phyloP scores from a whole-genome alignment of 2,329 filamentous ascomycete genomes.

The Botrytis tulipae region DNA sequence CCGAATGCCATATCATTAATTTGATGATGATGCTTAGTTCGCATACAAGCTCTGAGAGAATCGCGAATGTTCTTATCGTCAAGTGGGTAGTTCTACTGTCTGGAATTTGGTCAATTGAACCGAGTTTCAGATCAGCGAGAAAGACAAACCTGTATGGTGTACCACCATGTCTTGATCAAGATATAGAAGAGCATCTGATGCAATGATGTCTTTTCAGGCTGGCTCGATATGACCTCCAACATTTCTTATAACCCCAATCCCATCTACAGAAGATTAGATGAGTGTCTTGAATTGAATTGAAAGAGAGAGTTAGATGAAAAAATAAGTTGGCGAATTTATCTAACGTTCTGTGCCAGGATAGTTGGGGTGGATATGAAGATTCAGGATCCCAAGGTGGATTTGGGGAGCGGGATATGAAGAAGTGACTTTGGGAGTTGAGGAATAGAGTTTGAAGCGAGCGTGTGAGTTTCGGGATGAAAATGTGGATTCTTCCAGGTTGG shows the following conservation, averaged over 20 bases:
- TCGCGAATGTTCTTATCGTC: slow-evolving; percentile 28
- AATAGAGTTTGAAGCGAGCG: neutral
- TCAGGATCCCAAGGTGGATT: neutral
- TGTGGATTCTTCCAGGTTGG: neutral
- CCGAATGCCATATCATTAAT: slow-evolving; percentile 34
- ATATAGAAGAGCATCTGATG: slow-evolving; percentile 29
- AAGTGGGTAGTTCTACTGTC: slow-evolving; percentile 33
- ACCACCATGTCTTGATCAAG: slow-evolving; percentile 34
- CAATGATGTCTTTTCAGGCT: slow-evolving; percentile 29
- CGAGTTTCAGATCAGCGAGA: neutral
- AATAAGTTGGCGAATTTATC: neutral
- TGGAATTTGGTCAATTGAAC: neutral
- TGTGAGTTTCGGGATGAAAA: slow-evolving; percentile 12
- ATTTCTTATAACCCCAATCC: slow-evolving; percentile 31
- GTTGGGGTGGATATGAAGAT: slow-evolving; percentile 8
- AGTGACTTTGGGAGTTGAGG: neutral
- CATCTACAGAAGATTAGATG: slow-evolving; percentile 15
- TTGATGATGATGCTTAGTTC: slow-evolving; percentile 22
- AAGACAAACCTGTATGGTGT: slow-evolving; percentile 34
- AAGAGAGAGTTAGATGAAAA: slow-evolving; percentile 26
- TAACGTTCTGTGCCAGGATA: slow-evolving; percentile 15
- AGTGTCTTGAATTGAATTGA: neutral
- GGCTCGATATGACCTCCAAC: slow-evolving; percentile 31
- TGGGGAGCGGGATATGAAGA: neutral
- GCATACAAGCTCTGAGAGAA: slow-evolving; percentile 27